Evolutionary conservation across 257 asterid species (phyloP).

Genomic region (Cynanchum wilfordii): DNA sequence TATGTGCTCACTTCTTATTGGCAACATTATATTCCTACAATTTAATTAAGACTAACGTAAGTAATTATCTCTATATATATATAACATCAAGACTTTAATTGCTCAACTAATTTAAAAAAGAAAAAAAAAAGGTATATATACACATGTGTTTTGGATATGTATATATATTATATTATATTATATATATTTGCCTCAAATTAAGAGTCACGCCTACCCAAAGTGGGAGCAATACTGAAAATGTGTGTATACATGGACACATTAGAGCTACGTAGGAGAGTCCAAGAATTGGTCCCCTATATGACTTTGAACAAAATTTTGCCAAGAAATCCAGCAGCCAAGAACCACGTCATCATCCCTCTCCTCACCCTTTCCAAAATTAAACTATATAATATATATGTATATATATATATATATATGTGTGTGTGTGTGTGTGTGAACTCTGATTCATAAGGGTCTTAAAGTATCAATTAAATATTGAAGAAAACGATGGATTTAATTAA

Average conservation of each 20-base stretch:
- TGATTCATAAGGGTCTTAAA: conserved; percentile 19
- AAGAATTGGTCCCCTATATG: not conserved
- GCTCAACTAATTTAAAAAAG: no score
- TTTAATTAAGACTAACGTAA: no score
- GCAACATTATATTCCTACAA: not conserved
- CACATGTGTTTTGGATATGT: no score
- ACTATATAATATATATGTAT: not conserved
- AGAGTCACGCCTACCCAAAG: not conserved
- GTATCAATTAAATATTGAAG: conserved; percentile 14
- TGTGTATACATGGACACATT: no score
- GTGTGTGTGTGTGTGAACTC: not conserved
- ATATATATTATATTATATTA: no score
- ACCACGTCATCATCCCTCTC: not conserved
- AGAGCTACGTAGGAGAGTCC: not conserved
- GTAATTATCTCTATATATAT: no score
- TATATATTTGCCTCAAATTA: no score
- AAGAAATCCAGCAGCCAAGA: conserved; percentile 2
- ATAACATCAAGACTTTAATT: no score
- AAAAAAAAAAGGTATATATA: no score
- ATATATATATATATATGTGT: no score
- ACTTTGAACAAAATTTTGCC: conserved; percentile 8
- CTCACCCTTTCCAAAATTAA: conserved; percentile 5
- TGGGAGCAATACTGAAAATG: not conserved
- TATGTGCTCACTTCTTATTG: not conserved
- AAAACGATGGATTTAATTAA: not conserved